Base-by-base conservation (phyloP, 2,329 filamentous ascomycete species). In the Exophiala xenobiotica region DNA sequence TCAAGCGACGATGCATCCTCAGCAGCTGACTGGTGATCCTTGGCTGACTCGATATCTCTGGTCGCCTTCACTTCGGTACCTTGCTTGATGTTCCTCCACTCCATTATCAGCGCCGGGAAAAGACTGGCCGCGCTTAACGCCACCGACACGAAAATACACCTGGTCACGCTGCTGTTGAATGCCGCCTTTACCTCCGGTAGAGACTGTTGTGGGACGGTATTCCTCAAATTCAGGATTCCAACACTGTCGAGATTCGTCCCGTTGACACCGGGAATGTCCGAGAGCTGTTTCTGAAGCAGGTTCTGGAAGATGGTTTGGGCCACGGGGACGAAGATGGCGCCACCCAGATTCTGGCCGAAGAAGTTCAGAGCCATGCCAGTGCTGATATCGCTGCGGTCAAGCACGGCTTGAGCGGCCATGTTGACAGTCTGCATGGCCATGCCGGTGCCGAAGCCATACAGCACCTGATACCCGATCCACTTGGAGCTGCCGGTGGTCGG, bases 381-480 rank as follows among this genome's bases (percentile, higher is more conserved):
- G 7, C 53, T 46, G 1, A 65, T 56, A 22, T 67, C 62, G 4
- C 51, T 33, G 4, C 48, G 45, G 8, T 53, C 47, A 2, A 67
- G 53, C 12, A 44, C 56, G 12, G 53, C 59, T 39, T 63, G 61
- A 9, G 60, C 51, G 20, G 58, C 56, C 11, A 63, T 49, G 20
- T 48, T 51, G 12, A 53, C 49, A 6, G 44, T 46, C 37, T 64
- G 61, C 31, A 62, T 50, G 31, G 58, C 59, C 14, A 60, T 40
- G 4, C 63, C 64, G 11, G 59, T 33, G 4, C 65, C 67, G 35
- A 65, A 57, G 3, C 67, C 66, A 22, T 41, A 61, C 4, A 68
- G 16, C n/a, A 67, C 47, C 31, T 68, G 63, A 49, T 61, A 65
- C 6, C 60, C 64, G 41, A 68, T 64, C 65, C 65, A 68, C 8